Conservation (phyloP, 2,329 filamentous ascomycete genomes). For the Pyrenophora teres region DNA sequence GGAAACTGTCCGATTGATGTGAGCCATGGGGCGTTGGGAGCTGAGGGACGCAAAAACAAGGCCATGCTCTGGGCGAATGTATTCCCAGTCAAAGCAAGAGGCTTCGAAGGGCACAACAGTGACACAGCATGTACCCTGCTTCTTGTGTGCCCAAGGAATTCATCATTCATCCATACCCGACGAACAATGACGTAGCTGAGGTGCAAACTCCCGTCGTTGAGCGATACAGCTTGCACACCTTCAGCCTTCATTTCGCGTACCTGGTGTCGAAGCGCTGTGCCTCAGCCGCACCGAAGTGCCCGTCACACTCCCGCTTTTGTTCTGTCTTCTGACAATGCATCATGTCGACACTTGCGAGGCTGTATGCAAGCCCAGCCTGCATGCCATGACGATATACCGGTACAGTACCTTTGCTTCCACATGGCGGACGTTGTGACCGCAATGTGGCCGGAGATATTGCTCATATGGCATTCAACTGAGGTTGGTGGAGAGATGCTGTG, state of each 20-base stretch:
- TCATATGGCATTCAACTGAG: slow-evolving; percentile 8
- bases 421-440: slow-evolving; percentile 20
- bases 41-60: background rate
- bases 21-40: background rate
- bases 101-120: slow-evolving; percentile 3
- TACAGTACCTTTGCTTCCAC: slow-evolving; percentile 7
- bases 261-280: slow-evolving; percentile 34
- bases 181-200: background rate
- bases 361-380: slow-evolving; percentile 17
- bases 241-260: slow-evolving; percentile 8
- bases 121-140: slow-evolving; percentile 5
- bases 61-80: background rate
- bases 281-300: slow-evolving; percentile 18
- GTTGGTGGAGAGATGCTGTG: slow-evolving; percentile 22
- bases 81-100: background rate
- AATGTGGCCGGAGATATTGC: slow-evolving; percentile 17
- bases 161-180: background rate
- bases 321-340: slow-evolving; percentile 20
- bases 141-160: slow-evolving; percentile 1
- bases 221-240: background rate
- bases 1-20: background rate
- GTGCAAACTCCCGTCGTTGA: background rate
- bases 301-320: slow-evolving; percentile 15
- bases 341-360: slow-evolving; percentile 12
- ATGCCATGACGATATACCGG: slow-evolving; percentile 33